These are phyloP conservation scores for Syncephalastrum racemosum DNA, from an alignment of 371 early-diverging fungal genomes.

Conservation along the genomic window DNA sequence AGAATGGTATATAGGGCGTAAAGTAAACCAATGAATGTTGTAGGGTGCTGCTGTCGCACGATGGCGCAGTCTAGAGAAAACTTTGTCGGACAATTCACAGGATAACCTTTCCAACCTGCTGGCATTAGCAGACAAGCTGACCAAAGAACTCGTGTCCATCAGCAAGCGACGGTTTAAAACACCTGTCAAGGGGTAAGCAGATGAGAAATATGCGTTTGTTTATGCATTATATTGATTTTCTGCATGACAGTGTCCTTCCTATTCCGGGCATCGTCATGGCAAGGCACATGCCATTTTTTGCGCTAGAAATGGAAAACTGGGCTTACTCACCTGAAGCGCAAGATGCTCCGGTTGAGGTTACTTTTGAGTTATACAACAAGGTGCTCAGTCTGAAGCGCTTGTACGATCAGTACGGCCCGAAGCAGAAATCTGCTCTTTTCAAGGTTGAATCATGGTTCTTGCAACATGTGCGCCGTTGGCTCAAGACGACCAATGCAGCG, in stretches of 20 bases:
- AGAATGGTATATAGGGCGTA: not conserved
- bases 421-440: conserved; percentile 52
- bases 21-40: not conserved
- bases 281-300: conserved; percentile 55
- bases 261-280: conserved; percentile 50
- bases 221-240: not conserved
- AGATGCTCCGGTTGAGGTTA: conserved; percentile 46
- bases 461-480: conserved; percentile 60
- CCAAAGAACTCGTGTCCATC: conserved; percentile 42
- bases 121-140: conserved; percentile 47
- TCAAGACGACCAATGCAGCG: conserved; percentile 53
- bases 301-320: conserved; percentile 55
- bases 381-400: conserved; percentile 45
- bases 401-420: conserved; percentile 50
- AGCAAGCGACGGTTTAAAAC: conserved; percentile 42
- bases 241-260: conserved; percentile 24
- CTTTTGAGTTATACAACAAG: conserved; percentile 54
- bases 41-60: conserved; percentile 54
- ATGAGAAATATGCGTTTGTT: not conserved
- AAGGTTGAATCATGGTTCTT: conserved; percentile 68
- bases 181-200: conserved; percentile 40
- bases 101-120: conserved; percentile 36
- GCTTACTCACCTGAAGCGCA: conserved; percentile 42
- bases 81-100: conserved; percentile 26
- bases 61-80: conserved; percentile 45